Percentiles rank a stretch among this genome's conserved stretches.
Evolutionary conservation across 163 green algal species (phyloP).

Genomic region (Prototheca wickerhamii): DNA sequence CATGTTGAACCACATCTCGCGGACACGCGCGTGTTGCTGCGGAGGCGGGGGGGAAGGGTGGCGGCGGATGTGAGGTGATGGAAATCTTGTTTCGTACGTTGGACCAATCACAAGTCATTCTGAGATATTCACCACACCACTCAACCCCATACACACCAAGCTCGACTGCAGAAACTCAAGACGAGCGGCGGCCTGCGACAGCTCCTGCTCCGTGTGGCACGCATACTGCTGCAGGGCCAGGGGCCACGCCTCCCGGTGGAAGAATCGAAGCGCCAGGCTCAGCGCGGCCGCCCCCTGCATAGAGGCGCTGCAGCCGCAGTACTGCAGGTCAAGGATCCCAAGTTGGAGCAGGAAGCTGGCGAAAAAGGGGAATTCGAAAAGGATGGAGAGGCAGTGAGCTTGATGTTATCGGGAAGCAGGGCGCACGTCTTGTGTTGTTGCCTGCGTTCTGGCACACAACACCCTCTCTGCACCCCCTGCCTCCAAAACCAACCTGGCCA

Average conservation of each 20-base stretch:
- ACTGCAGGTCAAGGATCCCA: constrained; percentile 34
- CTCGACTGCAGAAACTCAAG: constrained; percentile 16
- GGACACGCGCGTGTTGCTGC: constrained; percentile 24
- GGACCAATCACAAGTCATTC: too few species aligned
- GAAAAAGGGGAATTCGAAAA: neutral
- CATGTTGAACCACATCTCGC: constrained; percentile 27
- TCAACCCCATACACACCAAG: neutral
- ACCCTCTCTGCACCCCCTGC: too few species aligned
- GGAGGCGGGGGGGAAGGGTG: too few species aligned
- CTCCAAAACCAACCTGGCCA: constrained; percentile 35
- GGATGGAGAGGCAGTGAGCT: neutral
- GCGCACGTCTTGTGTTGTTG: neutral
- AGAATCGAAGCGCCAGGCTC: constrained; percentile 26
- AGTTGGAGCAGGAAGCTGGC: constrained; percentile 50
- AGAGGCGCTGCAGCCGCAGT: constrained; percentile 21
- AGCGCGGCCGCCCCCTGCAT: constrained; percentile 36
- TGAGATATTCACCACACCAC: neutral
- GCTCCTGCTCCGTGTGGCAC: constrained; percentile 30
- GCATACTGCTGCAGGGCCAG: constrained; percentile 34
- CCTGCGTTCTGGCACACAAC: too few species aligned
- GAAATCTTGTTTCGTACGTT: too few species aligned
- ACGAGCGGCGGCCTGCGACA: constrained; percentile 8
- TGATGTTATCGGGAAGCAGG: neutral
- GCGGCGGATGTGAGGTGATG: too few species aligned
- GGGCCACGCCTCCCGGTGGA: constrained; percentile 31